A percentile compares a stretch with the other conserved stretches of the same genome.
These are phyloP conservation scores for Spizellomyces punctatus DNA, from an alignment of 192 early-diverging fungal species.

Conservation along the genomic window DNA sequence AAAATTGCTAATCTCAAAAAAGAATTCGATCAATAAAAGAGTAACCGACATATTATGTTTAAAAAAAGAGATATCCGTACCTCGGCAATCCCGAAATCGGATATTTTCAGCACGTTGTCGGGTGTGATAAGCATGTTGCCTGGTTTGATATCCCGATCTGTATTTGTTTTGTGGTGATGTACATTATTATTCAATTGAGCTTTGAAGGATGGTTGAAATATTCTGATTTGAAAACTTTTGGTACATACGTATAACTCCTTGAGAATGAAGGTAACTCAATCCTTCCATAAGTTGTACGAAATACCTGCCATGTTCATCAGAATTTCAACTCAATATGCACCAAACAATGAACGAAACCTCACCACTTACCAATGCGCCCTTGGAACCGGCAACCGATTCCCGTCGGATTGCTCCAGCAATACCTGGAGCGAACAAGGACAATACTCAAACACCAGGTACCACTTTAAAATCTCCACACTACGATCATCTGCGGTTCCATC, in stretches of 20 bases:
- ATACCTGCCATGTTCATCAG: constrained; percentile 27
- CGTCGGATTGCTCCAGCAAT: constrained; percentile 50
- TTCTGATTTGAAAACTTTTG: not conserved
- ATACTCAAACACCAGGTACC: constrained; percentile 63
- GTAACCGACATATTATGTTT: not conserved
- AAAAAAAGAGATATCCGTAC: constrained; percentile 20
- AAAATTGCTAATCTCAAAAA: constrained; percentile 44
- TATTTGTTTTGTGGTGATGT: not conserved
- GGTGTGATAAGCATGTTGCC: constrained; percentile 56
- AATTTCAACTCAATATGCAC: not conserved
- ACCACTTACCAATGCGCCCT: constrained; percentile 45
- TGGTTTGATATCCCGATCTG: constrained; percentile 64
- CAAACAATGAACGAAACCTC: not conserved
- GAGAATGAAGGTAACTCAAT: constrained; percentile 51
- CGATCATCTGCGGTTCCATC: constrained; percentile 46
- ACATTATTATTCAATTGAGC: not conserved
- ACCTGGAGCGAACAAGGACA: constrained; percentile 60
- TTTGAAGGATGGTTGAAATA: not conserved
- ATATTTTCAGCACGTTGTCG: constrained; percentile 57
- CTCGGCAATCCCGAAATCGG: constrained; percentile 65
- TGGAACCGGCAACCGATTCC: constrained; percentile 32
- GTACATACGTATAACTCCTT: constrained; percentile 52
- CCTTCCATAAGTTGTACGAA: constrained; percentile 62
- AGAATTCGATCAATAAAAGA: constrained; percentile 1
- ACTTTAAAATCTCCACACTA: constrained; percentile 48